Percentiles rank a stretch among this genome's conserved stretches.
These are phyloP conservation scores for Terfezia claveryi DNA, from an alignment of 495 filamentous ascomycete genomes.

Conservation along the genomic window DNA sequence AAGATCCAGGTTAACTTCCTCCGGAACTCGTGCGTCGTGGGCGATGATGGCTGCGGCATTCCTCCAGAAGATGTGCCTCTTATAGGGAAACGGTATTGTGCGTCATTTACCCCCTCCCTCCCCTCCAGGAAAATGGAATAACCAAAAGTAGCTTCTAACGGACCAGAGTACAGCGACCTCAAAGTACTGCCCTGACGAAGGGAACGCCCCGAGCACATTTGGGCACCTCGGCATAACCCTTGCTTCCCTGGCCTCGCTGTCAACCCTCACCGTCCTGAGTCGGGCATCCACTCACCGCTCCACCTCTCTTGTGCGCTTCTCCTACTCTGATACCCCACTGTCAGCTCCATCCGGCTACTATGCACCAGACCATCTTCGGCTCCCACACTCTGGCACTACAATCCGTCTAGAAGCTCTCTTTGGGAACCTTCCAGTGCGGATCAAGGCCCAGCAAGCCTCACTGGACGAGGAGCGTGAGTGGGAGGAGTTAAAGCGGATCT, in stretches of 20 bases:
- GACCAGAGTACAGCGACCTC: slow-evolving; percentile 35
- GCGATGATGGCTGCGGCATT: slow-evolving; percentile 78
- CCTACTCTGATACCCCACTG: slow-evolving; percentile 4
- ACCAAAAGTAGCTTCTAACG: background rate
- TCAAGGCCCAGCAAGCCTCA: slow-evolving; percentile 31
- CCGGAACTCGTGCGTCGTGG: slow-evolving; percentile 59
- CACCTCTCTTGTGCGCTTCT: slow-evolving; percentile 36
- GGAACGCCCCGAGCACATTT: slow-evolving; percentile 24
- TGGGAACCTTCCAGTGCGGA: slow-evolving; percentile 88
- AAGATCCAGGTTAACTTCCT: slow-evolving; percentile 50
- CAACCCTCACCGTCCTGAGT: slow-evolving; percentile 59
- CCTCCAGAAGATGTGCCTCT: slow-evolving; percentile 46
- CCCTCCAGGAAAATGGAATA: too few species aligned
- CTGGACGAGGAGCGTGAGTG: slow-evolving; percentile 40
- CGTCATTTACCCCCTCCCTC: slow-evolving; percentile 13
- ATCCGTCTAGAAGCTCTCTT: slow-evolving; percentile 72
- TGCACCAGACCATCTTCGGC: slow-evolving; percentile 25
- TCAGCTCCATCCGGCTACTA: slow-evolving; percentile 22
- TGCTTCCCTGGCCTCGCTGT: slow-evolving; percentile 53
- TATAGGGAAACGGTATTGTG: slow-evolving; percentile 46
- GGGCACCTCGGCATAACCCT: slow-evolving; percentile 57
- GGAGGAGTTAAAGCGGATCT: slow-evolving; percentile 36
- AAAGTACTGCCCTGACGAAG: slow-evolving; percentile 28
- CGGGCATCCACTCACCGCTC: slow-evolving; percentile 39
- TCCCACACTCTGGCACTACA: slow-evolving; percentile 47